Percentiles rank a stretch among this genome's conserved stretches.
These are phyloP conservation scores for Triticum timopheevii DNA, from an alignment of 176 grass and related monocot species.

Conservation along the genomic window DNA sequence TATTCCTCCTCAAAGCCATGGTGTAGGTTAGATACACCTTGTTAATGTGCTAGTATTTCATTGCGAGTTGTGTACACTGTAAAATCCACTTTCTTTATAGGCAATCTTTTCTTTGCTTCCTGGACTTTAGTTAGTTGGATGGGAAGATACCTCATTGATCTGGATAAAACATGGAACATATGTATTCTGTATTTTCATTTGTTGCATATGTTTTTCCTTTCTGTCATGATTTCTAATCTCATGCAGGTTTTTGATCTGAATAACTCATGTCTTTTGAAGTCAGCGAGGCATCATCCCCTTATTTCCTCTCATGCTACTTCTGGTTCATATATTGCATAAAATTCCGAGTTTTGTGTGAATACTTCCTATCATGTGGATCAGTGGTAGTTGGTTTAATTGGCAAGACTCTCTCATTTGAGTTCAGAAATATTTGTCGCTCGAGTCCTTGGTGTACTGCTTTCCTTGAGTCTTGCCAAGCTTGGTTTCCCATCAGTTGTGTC, in stretches of 20 bases:
- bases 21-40: background rate
- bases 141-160: background rate
- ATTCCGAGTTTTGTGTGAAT: slow-evolving; percentile 61
- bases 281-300: slow-evolving; percentile 40
- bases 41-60: background rate
- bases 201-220: background rate
- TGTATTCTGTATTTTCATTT: background rate
- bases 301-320: slow-evolving; percentile 67
- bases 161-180: background rate
- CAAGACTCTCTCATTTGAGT: slow-evolving; percentile 52
- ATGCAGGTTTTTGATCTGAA: slow-evolving; percentile 41
- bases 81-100: background rate
- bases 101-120: background rate
- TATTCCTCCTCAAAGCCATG: background rate
- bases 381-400: slow-evolving; percentile 50
- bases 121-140: background rate
- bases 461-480: slow-evolving; percentile 52
- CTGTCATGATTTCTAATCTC: background rate
- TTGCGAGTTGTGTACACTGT: background rate
- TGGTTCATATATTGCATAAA: slow-evolving; percentile 78
- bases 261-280: slow-evolving; percentile 64
- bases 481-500: slow-evolving; percentile 9
- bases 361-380: slow-evolving; percentile 63
- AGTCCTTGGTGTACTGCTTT: slow-evolving; percentile 18
- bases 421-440: slow-evolving; percentile 13